Evolutionary conservation across 2,329 filamentous ascomycete species (phyloP).

Genomic region (Arthrobotrys sphaeroides): DNA sequence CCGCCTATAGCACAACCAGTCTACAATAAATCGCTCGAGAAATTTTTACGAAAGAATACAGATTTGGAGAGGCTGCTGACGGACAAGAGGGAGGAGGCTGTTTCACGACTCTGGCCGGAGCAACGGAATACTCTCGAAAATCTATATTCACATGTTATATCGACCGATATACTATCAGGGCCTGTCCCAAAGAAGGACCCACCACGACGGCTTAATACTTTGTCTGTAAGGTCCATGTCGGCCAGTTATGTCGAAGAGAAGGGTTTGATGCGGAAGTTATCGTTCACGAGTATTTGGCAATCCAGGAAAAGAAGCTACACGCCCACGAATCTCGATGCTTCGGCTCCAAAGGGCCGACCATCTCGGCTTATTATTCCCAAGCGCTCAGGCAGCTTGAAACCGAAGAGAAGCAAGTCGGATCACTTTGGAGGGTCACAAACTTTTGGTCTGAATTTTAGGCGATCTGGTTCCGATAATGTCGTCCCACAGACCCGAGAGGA

Average conservation of each 20-base stretch:
- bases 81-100: conserved; percentile 46
- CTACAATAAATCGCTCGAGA: conserved; percentile 41
- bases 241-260: conserved; percentile 36
- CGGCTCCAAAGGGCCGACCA: conserved; percentile 22
- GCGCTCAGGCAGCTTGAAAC: conserved; percentile 23
- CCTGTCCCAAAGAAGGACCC: conserved; percentile 28
- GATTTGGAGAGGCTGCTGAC: conserved; percentile 25
- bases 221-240: conserved; percentile 28
- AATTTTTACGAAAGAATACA: conserved; percentile 31
- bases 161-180: conserved; percentile 42
- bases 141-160: conserved; percentile 50
- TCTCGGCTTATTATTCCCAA: conserved; percentile 38
- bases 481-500: not conserved
- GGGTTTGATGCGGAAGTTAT: conserved; percentile 40
- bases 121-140: conserved; percentile 50
- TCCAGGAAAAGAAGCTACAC: conserved; percentile 45
- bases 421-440: conserved; percentile 25
- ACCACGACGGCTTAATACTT: conserved; percentile 30
- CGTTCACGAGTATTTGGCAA: conserved; percentile 43
- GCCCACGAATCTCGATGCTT: conserved; percentile 21
- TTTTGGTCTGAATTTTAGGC: conserved; percentile 10
- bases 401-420: conserved; percentile 49
- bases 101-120: conserved; percentile 49
- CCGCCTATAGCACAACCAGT: conserved; percentile 18
- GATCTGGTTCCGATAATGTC: not conserved